Percentiles rank a stretch among this genome's conserved stretches.
Conservation (phyloP, 2,329 filamentous ascomycete species). For the Cordyceps javanica region DNA sequence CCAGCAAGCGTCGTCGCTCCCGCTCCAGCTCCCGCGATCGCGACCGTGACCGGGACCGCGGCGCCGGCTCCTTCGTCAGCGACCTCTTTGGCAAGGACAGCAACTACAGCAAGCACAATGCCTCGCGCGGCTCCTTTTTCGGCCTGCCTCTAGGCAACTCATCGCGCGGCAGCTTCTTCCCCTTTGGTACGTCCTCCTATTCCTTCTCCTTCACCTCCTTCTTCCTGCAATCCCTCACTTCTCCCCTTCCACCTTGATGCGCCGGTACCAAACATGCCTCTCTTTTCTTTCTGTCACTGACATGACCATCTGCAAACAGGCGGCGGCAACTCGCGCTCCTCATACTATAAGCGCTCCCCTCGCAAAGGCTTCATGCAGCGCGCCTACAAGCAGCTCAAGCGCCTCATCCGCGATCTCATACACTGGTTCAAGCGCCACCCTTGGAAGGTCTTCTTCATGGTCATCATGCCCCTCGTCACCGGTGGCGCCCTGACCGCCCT, state of each 20-base stretch:
- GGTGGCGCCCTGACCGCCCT: conserved; percentile 76
- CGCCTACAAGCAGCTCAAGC: conserved; percentile 68
- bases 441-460: conserved; percentile 77
- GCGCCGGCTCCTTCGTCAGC: conserved; percentile 23
- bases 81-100: conserved; percentile 33
- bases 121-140: conserved; percentile 41
- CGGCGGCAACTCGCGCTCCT: conserved; percentile 41
- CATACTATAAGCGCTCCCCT: conserved; percentile 75
- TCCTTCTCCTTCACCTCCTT: not conserved
- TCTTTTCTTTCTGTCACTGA: no score
- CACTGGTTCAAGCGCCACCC: conserved; percentile 80
- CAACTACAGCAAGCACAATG: conserved; percentile 33
- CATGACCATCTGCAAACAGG: no score
- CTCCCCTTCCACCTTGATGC: no score
- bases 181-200: conserved; percentile 26
- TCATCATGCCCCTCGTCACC: conserved; percentile 81
- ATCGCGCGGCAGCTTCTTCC: conserved; percentile 41
- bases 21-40: conserved; percentile 27
- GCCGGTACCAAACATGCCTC: no score
- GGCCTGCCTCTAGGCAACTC: conserved; percentile 34
- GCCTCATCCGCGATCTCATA: conserved; percentile 72
- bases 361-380: conserved; percentile 72
- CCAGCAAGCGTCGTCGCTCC: conserved; percentile 33
- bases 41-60: conserved; percentile 19
- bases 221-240: no score